A percentile compares a stretch with the other conserved stretches of the same genome.
These are phyloP conservation scores for Microascus cirrosus DNA, from an alignment of 2,329 filamentous ascomycete genomes.

Conservation along the genomic window DNA sequence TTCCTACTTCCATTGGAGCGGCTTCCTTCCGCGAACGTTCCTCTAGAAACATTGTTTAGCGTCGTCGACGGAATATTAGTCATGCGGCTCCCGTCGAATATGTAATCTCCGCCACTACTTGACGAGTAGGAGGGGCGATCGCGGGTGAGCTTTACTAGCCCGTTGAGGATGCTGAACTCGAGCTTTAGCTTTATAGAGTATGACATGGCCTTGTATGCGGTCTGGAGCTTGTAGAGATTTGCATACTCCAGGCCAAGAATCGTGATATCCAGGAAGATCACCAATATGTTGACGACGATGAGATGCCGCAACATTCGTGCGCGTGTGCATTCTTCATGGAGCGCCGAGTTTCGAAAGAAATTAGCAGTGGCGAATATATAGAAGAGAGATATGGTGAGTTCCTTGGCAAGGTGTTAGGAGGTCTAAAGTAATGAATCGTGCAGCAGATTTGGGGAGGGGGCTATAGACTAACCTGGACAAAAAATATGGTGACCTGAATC, in stretches of 20 bases:
- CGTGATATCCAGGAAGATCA: slow-evolving; percentile 31
- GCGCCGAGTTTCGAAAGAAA: slow-evolving; percentile 29
- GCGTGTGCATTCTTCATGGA: slow-evolving; percentile 9
- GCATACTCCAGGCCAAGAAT: slow-evolving; percentile 20
- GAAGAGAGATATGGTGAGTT: slow-evolving; percentile 38
- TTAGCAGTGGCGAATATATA: slow-evolving; percentile 42
- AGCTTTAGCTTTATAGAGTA: slow-evolving; percentile 25
- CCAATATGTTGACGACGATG: slow-evolving; percentile 31
- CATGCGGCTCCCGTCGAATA: background rate
- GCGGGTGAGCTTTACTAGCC: slow-evolving; percentile 8
- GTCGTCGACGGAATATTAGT: background rate
- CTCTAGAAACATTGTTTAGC: background rate
- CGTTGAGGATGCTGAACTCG: slow-evolving; percentile 22
- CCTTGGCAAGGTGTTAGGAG: slow-evolving; percentile 11
- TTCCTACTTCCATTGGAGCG: background rate
- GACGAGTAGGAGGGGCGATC: background rate
- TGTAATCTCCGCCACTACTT: background rate
- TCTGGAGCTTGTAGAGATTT: slow-evolving; percentile 20
- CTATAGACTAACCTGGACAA: slow-evolving; percentile 24
- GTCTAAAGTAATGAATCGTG: background rate
- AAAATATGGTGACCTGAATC: slow-evolving; percentile 44
- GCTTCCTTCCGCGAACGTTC: background rate
- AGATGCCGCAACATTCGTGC: slow-evolving; percentile 23
- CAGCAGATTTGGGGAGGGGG: background rate
- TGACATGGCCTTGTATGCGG: slow-evolving; percentile 19